A percentile compares a stretch with the other conserved stretches of the same genome.
Evolutionary conservation across 225 moss, liverwort and hornwort species (phyloP).

Genomic region (Bryum argenteum): DNA sequence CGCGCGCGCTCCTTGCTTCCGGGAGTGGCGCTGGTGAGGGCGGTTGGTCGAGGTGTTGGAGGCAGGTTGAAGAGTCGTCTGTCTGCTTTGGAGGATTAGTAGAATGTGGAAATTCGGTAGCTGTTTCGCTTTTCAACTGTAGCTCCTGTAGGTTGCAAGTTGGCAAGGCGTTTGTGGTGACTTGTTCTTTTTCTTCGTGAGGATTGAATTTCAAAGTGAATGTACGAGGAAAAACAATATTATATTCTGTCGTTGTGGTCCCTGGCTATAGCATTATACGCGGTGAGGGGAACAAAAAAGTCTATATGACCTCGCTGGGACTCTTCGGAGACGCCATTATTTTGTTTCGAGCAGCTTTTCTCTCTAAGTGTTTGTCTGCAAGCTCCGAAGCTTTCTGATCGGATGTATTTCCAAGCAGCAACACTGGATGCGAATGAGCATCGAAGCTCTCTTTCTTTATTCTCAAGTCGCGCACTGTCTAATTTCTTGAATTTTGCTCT

Average conservation of each 20-base stretch:
- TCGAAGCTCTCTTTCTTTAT: slow-evolving; percentile 24
- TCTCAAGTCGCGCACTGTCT: slow-evolving; percentile 34
- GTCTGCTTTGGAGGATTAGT: neutral
- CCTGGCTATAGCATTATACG: slow-evolving; percentile 5
- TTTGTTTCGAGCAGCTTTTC: neutral
- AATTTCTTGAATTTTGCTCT: slow-evolving; percentile 33
- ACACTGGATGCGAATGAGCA: slow-evolving; percentile 18
- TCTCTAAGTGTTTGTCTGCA: slow-evolving; percentile 1
- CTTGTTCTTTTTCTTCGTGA: neutral
- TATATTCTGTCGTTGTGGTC: slow-evolving; percentile 21
- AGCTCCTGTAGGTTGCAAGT: slow-evolving; percentile 5
- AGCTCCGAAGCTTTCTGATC: slow-evolving; percentile 23
- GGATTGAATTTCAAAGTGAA: neutral
- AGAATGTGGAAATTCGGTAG: slow-evolving; percentile 33
- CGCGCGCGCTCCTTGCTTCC: slow-evolving; percentile 39
- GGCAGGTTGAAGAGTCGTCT: slow-evolving; percentile 44
- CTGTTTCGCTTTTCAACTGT: slow-evolving; percentile 13
- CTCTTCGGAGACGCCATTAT: neutral
- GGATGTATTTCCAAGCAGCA: slow-evolving; percentile 20
- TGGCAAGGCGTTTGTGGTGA: slow-evolving; percentile 3
- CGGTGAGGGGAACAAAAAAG: slow-evolving; percentile 1
- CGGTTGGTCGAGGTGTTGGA: slow-evolving; percentile 21
- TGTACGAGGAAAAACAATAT: neutral
- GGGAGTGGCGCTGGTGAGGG: slow-evolving; percentile 34
- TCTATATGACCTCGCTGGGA: slow-evolving; percentile 24